A percentile compares a stretch with the other conserved stretches of the same genome.
Evolutionary conservation across 805 yeast species (phyloP).

Genomic region (Candida maltosa): DNA sequence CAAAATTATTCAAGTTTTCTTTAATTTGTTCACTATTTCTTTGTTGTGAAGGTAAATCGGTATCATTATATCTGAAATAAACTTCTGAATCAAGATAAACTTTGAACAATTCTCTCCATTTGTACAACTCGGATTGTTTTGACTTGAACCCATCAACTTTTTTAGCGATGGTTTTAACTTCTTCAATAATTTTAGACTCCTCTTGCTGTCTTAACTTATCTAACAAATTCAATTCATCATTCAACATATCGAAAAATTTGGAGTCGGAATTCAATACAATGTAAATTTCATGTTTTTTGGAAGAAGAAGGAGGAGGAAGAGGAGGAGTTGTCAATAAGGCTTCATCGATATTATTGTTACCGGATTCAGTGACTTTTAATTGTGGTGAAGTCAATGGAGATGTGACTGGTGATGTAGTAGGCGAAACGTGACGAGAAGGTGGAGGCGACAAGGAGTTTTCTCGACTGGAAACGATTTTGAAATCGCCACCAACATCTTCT

Average conservation of each 20-base stretch:
- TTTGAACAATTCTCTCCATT: conserved; percentile 69
- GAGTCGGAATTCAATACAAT: conserved; percentile 53
- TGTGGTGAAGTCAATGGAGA: background rate
- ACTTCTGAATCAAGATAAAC: conserved; percentile 65
- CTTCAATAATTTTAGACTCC: conserved; percentile 38
- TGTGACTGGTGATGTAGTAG: conserved; percentile 2
- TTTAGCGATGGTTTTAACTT: conserved; percentile 38
- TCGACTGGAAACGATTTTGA: conserved; percentile 7
- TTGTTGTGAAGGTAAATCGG: conserved; percentile 37
- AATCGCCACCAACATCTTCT: conserved; percentile 17
- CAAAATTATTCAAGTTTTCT: conserved; percentile 39
- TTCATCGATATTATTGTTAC: conserved; percentile 1
- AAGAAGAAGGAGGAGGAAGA: background rate
- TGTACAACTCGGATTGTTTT: conserved; percentile 52
- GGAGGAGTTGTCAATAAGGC: background rate
- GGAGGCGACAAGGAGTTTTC: conserved; percentile 8
- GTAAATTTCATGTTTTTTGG: conserved; percentile 29
- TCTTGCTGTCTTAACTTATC: conserved; percentile 41
- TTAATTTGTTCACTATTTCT: conserved; percentile 45
- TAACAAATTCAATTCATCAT: conserved; percentile 50
- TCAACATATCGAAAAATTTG: conserved; percentile 56
- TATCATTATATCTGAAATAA: conserved; percentile 53
- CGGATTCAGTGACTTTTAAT: background rate
- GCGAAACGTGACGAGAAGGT: too few species aligned
- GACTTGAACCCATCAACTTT: conserved; percentile 32